A percentile compares a stretch with the other conserved stretches of the same genome.
phyloP scores from a whole-genome alignment of 2,329 filamentous ascomycete genomes.

The Colletotrichum karsti region DNA sequence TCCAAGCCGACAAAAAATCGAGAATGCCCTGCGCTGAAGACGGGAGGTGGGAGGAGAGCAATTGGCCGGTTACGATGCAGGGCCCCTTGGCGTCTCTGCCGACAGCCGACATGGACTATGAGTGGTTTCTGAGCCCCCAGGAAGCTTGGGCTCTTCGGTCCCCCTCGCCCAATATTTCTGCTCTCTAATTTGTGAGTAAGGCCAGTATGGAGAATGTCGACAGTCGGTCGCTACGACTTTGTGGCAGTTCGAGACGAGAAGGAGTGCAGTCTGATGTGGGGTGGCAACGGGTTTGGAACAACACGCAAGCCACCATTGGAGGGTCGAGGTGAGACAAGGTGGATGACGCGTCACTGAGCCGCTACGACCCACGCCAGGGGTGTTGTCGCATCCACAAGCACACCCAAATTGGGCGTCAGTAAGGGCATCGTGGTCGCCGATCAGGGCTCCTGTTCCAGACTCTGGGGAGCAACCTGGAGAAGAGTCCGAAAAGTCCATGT shows the following conservation, averaged over 20 bases:
- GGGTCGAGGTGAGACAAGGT: constrained; percentile 26
- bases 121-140: constrained; percentile 2
- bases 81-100: constrained; percentile 24
- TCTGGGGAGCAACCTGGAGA: constrained; percentile 4
- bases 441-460: constrained; percentile 22
- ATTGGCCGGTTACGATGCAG: constrained; percentile 17
- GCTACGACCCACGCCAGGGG: constrained; percentile 19
- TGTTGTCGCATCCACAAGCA: background rate
- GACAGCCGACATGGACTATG: constrained; percentile 22
- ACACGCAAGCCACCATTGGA: constrained; percentile 29
- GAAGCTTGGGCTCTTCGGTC: constrained; percentile 11
- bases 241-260: constrained; percentile 25
- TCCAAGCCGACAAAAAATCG: background rate
- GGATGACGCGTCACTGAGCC: constrained; percentile 30
- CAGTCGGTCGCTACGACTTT: constrained; percentile 1
- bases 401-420: background rate
- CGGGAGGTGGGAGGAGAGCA: background rate
- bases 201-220: background rate
- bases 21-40: background rate
- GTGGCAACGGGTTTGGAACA: constrained; percentile 29
- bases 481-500: background rate
- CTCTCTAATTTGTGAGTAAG: constrained; percentile 21
- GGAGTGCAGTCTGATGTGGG: constrained; percentile 22
- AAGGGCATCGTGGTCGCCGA: constrained; percentile 10
- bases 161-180: background rate